Evolutionary conservation across 23 red algal genomes (phyloP).

Genomic region (Cyanidiococcus yangmingshanensis): DNA sequence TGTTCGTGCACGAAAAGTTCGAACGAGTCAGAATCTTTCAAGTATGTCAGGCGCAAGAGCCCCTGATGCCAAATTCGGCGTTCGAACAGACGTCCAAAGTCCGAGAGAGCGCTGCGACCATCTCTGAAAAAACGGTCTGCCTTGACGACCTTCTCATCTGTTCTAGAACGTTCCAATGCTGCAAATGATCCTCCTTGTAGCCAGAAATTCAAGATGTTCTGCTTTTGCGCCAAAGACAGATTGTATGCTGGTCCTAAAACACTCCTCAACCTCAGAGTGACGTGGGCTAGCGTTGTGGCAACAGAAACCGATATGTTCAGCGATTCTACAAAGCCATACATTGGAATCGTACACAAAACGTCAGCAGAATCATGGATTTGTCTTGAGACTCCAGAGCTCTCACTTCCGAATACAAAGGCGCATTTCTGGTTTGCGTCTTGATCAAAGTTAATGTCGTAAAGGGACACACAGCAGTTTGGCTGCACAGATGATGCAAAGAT

Average conservation of each 20-base stretch:
- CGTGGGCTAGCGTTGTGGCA: slow-evolving; percentile 23
- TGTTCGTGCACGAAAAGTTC: neutral
- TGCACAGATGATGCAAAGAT: slow-evolving; percentile 40
- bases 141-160: neutral
- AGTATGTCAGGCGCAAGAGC: neutral
- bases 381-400: slow-evolving; percentile 38
- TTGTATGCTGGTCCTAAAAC: neutral
- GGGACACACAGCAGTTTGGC: slow-evolving; percentile 15
- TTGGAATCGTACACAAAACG: slow-evolving; percentile 57
- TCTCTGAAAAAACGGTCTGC: neutral
- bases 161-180: neutral
- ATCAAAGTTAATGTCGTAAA: slow-evolving; percentile 29
- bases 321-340: slow-evolving; percentile 77
- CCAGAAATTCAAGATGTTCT: neutral
- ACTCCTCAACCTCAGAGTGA: neutral
- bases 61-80: neutral
- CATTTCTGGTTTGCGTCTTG: neutral
- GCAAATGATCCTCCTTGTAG: neutral
- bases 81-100: neutral
- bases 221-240: neutral
- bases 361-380: slow-evolving; percentile 36
- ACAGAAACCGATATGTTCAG: slow-evolving; percentile 69
- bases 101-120: neutral
- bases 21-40: neutral
- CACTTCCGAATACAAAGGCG: slow-evolving; percentile 82